Evolutionary conservation across 83 land plant species (phyloP), one percentile per base, ranked within the genome.

Genomic region (Isoetes engelmannii): DNA sequence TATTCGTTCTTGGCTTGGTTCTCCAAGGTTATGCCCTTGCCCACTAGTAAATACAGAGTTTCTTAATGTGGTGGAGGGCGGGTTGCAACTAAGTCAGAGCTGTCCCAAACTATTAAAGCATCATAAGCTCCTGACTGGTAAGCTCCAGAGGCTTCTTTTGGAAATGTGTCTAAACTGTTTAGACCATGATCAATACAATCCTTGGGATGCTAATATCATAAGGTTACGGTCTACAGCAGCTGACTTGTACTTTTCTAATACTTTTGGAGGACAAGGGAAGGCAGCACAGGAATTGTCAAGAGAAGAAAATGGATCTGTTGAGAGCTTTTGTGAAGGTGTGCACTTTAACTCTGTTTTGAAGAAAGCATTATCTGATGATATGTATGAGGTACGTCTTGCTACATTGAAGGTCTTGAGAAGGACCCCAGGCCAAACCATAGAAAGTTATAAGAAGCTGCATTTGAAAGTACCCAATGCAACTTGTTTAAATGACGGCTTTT

Each of bases 371-470:
- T 82, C 83, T 28, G 79, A 88, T 77, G 13, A 75, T 21, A 75
- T 82, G 59, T 88, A 95, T 75, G 99, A 95, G 79, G 97, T 95
- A 57, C 84, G 99, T 51, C 75, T 88, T 67, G 81, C 84, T 54
- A 75, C 90, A 41, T 47, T 95, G 55, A 95, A 95, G 73, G 85
- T 80, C 76, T 76, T 90, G 61, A 68, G 82, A 65, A 28, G 2
- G 37, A 28, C 37, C 37, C 37, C 37, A 28, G 37, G 37, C 37
- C 37, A 28, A 28, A 28, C 37, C 37, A 28, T 28, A 28, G 37
- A 28, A 28, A 28, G 37, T 2, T 28, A 28, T 28, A 28, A 28
- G 37, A 28, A 28, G 37, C 37, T 28, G 37, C 37, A 28, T 28
- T 28, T 28, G 37, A 2, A 28, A 28, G 37, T 28, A 28, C 37